Evolutionary conservation across 495 filamentous ascomycete species (phyloP).

Genomic region (Glonium stellatum): DNA sequence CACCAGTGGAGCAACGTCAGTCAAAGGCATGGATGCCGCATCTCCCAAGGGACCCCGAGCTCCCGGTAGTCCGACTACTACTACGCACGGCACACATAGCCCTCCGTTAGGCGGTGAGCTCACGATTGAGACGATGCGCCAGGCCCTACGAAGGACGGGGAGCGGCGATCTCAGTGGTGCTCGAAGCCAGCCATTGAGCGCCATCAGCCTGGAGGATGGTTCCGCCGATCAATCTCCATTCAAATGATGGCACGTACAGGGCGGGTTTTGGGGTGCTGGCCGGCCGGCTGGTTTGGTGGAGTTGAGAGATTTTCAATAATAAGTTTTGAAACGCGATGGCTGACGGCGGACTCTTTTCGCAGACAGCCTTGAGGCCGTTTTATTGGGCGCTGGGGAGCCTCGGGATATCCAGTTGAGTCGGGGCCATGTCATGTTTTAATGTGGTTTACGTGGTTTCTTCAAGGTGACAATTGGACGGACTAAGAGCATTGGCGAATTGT

Average conservation of each 20-base stretch:
- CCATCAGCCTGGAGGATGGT: constrained; percentile 42
- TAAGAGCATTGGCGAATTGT: not conserved
- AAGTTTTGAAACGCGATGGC: not conserved
- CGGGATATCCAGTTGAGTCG: not conserved
- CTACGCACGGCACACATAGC: constrained; percentile 32
- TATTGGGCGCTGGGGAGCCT: not conserved
- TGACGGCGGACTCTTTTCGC: not conserved
- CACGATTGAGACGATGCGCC: constrained; percentile 83
- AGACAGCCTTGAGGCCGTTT: not conserved
- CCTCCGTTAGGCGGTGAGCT: constrained; percentile 53
- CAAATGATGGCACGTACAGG: constrained; percentile 16
- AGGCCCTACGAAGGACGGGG: constrained; percentile 73
- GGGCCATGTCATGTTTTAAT: not conserved
- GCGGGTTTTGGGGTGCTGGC: not conserved
- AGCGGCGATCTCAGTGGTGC: constrained; percentile 67
- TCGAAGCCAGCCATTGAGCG: constrained; percentile 56
- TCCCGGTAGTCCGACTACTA: constrained; percentile 43
- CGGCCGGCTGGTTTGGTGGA: not conserved
- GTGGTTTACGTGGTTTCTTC: not conserved
- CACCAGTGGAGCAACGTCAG: constrained; percentile 57
- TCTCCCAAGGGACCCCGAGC: constrained; percentile 36
- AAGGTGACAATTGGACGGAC: not conserved
- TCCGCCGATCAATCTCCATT: constrained; percentile 27
- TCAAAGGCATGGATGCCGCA: constrained; percentile 59
- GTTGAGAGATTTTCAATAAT: not conserved